Base-by-base conservation (phyloP, 805 yeast genomes). In the Myxozyma monticola region DNA sequence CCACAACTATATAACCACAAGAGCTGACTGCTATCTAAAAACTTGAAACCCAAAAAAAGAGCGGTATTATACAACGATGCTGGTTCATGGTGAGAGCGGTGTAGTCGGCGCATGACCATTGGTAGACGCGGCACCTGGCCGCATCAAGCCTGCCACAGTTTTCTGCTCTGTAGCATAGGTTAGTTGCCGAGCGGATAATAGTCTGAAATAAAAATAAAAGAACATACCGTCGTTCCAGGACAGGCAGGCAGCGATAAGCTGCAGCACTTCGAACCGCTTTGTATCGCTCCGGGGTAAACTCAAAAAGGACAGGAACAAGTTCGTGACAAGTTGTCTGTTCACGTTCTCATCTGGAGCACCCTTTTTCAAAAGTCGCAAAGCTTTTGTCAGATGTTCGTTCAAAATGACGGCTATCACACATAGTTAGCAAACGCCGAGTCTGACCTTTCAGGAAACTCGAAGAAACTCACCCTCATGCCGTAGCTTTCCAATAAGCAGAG, bases 361-460 rank as follows among this genome's bases (percentile, higher is more conserved):
- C 63, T 83, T 83, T 61, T 89, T 88, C 51, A 93, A 77, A 76
- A 91, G 74, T 22, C 88, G 80, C 54, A 91, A 71, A 1, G 98
- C 95, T 63, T 93, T 91, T n/a, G 96, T 89, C 47, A 93, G 71
- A 69, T 93, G 98, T 65, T 93, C 99, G 66, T 93, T 93, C 50
- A 91, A 71, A 22, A 88, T 87, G 8, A 93, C 91, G 1, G 95
- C 91, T 52, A 18, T n/a, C n/a, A n/a, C n/a, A n/a, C n/a, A 29
- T 12, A n/a, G 22, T 30, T 15, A 35, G 46, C 28, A 9, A 22
- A 14, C 10, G 7, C 1, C 9, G 15, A 20, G 9, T 17, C 17
- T 5, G 7, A 8, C 7, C 20, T n/a, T 10, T 15, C 15, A 35
- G 6, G 18, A n/a, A 17, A 26, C 2, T 22, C 20, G 10, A 21